Base-by-base conservation (phyloP, 2,329 filamentous ascomycete genomes). In the Polytolypa hystricis region DNA sequence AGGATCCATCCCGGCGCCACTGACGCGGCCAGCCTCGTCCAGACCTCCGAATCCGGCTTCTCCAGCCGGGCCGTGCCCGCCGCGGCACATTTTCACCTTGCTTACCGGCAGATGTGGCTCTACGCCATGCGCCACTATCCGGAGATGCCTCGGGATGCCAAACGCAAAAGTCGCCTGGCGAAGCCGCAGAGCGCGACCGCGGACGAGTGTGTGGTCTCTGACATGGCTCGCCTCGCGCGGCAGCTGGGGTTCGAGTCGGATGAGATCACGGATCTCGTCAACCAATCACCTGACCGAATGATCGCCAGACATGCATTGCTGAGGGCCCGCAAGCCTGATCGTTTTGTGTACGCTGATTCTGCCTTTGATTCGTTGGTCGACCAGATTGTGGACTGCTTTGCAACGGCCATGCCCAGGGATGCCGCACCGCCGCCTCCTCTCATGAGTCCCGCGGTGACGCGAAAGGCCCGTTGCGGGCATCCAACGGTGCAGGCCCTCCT, bases 341-440 rank as follows among this genome's bases (percentile, higher is more conserved):
- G 11, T 15, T 51, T 46, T 40, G 26, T 15, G 17, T 51, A 53
- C 39, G 33, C 47, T 10, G 7, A 30, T 3, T 17, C 39, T 10
- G 5, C 33, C 9, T 45, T 53, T 30, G 39, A 50, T 27, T 8
- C 20, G 18, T 37, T 51, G 4, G 29, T 52, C 11, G 17, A 38
- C 11, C 34, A 25, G 15, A 48, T 52, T 34, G 38, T 43, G 8
- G 35, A 40, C 35, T 47, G 36, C 36, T 53, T 52, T 36, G 18
- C 37, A 15, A 16, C 30, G 14, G 44, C 45, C 9, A 25, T 40
- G 37, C 44, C 49, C 11, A 29, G 45, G 16, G 27, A 48, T 17
- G 12, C 30, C 7, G 21, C 29, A 17, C 28, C 30, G 9, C 12
- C 29, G 25, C 26, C 26, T 16, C 40, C 38, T 12, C 35, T 43